Evolutionary conservation across 2,329 filamentous ascomycete genomes (phyloP), one percentile per base, ranked within the genome.

Genomic region (Dothiorella sarmentorum): DNA sequence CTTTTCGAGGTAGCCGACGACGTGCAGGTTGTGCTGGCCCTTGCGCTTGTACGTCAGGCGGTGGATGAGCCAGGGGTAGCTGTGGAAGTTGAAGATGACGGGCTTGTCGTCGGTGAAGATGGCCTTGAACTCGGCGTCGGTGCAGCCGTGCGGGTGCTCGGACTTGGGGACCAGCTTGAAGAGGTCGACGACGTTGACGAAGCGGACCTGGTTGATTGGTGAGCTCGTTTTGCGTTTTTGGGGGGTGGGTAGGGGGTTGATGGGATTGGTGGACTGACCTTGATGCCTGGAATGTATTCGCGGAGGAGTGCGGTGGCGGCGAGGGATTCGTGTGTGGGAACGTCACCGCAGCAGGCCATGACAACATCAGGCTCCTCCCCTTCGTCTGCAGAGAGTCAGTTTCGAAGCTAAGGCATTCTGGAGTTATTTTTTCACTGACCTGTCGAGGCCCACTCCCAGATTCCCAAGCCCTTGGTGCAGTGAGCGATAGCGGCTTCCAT

Each of bases 21-120:
- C 89, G 66, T 89, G 85, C 62, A 91, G 73, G 72, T 89, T 85
- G 44, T 79, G 70, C 70, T 81, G 83, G 4, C 87, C 88, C 1
- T 85, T 85, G 1, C 88, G 84, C 75, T 88, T 87, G 76, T 91
- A 91, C 0, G 87, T 88, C 64, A 92, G 74, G 52, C 88, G 81
- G 75, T 91, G 88, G 53, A 92, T 83, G 66, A 92, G 79, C 87
- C 86, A 91, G 7, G 89, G 88, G 75, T 92, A 91, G 29, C 84
- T 87, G 76, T 92, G 89, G 82, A 91, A 92, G 77, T 91, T 91
- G 79, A 92, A 91, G 68, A 91, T 85, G 69, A 90, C 78, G 20
- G 88, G 89, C 63, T 80, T 85, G 76, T 90, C 78, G 15, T 80
- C 78, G 0, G 88, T 91, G 78, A 92, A 92, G 63, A 91, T 75